Conservation (phyloP, 2,329 filamentous ascomycete genomes). For the Talaromyces sp. region DNA sequence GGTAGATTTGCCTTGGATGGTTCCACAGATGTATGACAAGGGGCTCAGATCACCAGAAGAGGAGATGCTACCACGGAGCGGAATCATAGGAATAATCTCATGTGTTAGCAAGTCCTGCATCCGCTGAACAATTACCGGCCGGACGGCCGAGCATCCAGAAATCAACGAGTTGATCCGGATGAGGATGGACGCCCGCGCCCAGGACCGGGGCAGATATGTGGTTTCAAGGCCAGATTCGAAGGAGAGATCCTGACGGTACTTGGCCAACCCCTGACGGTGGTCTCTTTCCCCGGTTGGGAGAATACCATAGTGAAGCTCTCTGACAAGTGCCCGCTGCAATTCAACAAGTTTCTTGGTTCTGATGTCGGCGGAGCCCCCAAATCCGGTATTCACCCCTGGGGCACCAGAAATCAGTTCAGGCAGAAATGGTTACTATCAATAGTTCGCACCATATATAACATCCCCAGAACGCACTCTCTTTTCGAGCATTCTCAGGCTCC, state of each 20-base stretch:
- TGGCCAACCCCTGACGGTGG: background rate
- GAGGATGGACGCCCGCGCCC: constrained; percentile 53
- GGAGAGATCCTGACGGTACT: background rate
- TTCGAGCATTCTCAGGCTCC: background rate
- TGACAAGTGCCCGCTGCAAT: constrained; percentile 38
- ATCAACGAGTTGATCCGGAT: constrained; percentile 52
- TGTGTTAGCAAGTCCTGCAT: constrained; percentile 16
- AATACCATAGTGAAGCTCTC: background rate
- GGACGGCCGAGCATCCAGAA: constrained; percentile 52
- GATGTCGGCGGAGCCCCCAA: constrained; percentile 62
- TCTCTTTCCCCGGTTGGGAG: background rate
- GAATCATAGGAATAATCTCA: constrained; percentile 27
- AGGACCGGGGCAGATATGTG: constrained; percentile 42
- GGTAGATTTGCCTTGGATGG: constrained; percentile 28
- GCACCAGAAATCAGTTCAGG: background rate
- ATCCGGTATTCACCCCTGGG: constrained; percentile 61
- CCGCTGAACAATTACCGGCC: constrained; percentile 14
- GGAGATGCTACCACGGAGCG: constrained; percentile 33
- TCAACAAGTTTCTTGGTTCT: constrained; percentile 46
- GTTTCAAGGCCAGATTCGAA: background rate
- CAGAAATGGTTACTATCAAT: background rate
- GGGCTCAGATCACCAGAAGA: constrained; percentile 36
- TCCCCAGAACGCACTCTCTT: background rate
- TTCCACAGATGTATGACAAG: constrained; percentile 32
- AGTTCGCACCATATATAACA: background rate